Percentiles rank a stretch among this genome's conserved stretches.
These are phyloP conservation scores for Fusarium fujikuroi DNA, from an alignment of 2,329 filamentous ascomycete genomes.

Conservation along the genomic window DNA sequence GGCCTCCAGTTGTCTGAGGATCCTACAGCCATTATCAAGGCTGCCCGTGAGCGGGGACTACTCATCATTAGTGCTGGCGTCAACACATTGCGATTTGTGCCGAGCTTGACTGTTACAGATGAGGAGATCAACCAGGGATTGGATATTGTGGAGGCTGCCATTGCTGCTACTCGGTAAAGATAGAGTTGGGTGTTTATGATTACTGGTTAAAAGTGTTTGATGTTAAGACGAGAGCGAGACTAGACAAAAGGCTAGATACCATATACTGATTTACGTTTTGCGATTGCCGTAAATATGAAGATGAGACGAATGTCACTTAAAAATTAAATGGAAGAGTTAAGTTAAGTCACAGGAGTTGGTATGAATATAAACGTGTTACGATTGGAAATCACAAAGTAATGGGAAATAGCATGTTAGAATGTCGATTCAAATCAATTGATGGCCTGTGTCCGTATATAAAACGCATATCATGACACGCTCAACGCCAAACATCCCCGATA, in stretches of 20 bases:
- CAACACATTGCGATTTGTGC: conserved; percentile 93
- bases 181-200: not conserved
- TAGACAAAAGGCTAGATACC: conserved; percentile 33
- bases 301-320: not conserved
- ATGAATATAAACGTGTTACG: rapidly evolving
- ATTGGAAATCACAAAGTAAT: not conserved
- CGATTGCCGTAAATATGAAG: not conserved
- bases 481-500: conserved; percentile 32
- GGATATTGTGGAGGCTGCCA: conserved; percentile 76
- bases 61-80: conserved; percentile 92
- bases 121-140: conserved; percentile 84
- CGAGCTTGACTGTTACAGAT: conserved; percentile 82
- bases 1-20: conserved; percentile 85
- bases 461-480: conserved; percentile 25
- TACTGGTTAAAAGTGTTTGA: conserved; percentile 11
- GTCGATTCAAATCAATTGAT: conserved; percentile 15
- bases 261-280: conserved; percentile 26
- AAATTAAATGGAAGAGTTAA: rapidly evolving
- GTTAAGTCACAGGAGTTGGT: not conserved
- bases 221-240: conserved; percentile 18
- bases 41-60: conserved; percentile 86
- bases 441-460: conserved; percentile 20
- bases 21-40: conserved; percentile 79
- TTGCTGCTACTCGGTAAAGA: conserved; percentile 56
- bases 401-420: not conserved